phyloP scores from a whole-genome alignment of 1,284 basidiomycete genomes.

The Ustilago crameri region DNA sequence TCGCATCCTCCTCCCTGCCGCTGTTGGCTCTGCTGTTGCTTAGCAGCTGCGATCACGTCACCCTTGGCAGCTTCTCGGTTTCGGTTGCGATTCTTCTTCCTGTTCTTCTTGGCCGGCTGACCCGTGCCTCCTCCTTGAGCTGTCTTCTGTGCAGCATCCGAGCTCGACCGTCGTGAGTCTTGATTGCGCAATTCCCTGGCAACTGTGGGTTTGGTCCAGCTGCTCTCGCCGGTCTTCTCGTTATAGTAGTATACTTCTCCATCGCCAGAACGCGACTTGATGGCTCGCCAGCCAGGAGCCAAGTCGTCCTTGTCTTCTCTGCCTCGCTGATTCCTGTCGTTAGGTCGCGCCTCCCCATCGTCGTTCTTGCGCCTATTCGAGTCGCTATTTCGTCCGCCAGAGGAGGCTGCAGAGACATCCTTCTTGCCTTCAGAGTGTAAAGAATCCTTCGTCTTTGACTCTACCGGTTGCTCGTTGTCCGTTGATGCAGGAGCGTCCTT shows the following conservation, averaged over 20 bases:
- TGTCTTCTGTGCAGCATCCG: background rate
- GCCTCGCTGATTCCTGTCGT: background rate
- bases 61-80: conserved; percentile 22
- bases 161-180: background rate
- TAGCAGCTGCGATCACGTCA: conserved; percentile 7
- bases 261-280: conserved; percentile 26
- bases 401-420: background rate
- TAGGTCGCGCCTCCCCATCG: background rate
- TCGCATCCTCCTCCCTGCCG: conserved; percentile 6
- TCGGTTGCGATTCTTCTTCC: conserved; percentile 23
- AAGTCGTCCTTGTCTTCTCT: conserved; percentile 2
- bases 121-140: background rate
- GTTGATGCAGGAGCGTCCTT: background rate
- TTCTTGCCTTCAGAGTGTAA: background rate
- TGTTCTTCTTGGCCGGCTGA: conserved; percentile 22
- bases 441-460: background rate
- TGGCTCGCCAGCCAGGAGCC: conserved; percentile 30
- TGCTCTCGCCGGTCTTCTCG: conserved; percentile 40
- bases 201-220: conserved; percentile 26
- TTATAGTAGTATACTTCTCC: conserved; percentile 51
- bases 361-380: background rate
- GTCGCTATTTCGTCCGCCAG: background rate
- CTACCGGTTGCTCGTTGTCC: background rate
- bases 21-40: background rate
- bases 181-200: conserved; percentile 8